A percentile compares a stretch with the other conserved stretches of the same genome.
These are phyloP conservation scores for Musa itinerans DNA, from an alignment of 176 grass and related monocot species.

Conservation along the genomic window DNA sequence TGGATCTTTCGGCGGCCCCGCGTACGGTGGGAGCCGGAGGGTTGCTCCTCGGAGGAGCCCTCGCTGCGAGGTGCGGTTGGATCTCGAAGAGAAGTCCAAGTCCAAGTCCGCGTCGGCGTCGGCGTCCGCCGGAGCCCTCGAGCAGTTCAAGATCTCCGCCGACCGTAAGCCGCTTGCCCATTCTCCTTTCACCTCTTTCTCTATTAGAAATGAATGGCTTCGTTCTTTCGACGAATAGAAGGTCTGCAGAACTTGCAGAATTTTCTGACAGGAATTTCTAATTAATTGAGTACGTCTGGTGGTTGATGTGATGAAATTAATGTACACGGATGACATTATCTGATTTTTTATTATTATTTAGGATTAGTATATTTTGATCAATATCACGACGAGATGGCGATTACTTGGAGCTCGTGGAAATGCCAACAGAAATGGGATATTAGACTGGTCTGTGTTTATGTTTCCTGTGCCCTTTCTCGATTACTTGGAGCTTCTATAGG, in stretches of 20 bases:
- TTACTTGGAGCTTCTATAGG: too few relatives aligned
- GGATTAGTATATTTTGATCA: too few relatives aligned
- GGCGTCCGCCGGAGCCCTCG: constrained; percentile 25
- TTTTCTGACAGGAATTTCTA: background rate
- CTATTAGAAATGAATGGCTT: background rate
- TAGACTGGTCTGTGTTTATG: too few relatives aligned
- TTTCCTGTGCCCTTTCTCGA: too few relatives aligned
- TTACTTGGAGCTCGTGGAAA: too few relatives aligned
- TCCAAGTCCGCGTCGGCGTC: constrained; percentile 43
- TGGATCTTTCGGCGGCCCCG: background rate
- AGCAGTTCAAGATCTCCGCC: constrained; percentile 95
- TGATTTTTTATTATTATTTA: too few relatives aligned
- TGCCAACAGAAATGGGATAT: too few relatives aligned
- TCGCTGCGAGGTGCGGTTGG: constrained; percentile 52
- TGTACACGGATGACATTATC: too few relatives aligned
- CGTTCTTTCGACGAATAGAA: background rate
- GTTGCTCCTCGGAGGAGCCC: constrained; percentile 23
- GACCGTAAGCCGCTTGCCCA: constrained; percentile 47
- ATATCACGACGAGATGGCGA: too few relatives aligned
- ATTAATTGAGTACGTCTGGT: too few relatives aligned
- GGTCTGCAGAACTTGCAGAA: background rate
- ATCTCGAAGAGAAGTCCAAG: constrained; percentile 26
- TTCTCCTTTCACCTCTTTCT: background rate
- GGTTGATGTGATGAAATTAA: too few relatives aligned
- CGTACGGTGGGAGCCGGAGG: background rate